Conservation (phyloP, 495 filamentous ascomycete genomes). For the Penicillium canariense region DNA sequence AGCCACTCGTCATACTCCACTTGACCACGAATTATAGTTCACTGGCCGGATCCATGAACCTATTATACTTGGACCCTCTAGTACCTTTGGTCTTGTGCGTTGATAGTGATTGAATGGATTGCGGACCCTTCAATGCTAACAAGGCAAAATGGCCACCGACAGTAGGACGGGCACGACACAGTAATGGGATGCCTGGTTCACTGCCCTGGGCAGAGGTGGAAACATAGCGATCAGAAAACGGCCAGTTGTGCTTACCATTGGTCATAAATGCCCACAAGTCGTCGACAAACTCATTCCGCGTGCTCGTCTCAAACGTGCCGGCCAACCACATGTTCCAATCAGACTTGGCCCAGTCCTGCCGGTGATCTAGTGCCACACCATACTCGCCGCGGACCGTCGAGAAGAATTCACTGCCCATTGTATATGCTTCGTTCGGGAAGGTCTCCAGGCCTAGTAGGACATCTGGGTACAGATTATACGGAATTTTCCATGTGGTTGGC, state of each 20-base stretch:
- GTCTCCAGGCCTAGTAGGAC: slow-evolving; percentile 41
- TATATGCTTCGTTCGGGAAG: slow-evolving; percentile 36
- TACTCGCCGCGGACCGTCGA: slow-evolving; percentile 36
- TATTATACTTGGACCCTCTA: background rate
- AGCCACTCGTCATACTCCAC: background rate
- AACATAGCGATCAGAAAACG: slow-evolving; percentile 48
- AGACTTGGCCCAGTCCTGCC: slow-evolving; percentile 49
- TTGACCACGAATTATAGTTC: background rate
- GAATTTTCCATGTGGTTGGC: slow-evolving; percentile 38
- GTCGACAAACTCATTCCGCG: slow-evolving; percentile 37
- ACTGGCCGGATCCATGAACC: background rate
- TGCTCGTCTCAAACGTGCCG: slow-evolving; percentile 30
- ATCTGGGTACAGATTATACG: slow-evolving; percentile 48
- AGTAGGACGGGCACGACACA: slow-evolving; percentile 54
- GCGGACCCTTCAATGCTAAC: slow-evolving; percentile 41
- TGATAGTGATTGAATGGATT: slow-evolving; percentile 25
- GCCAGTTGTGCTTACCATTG: slow-evolving; percentile 47
- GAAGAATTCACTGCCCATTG: slow-evolving; percentile 43
- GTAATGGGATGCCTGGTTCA: slow-evolving; percentile 33
- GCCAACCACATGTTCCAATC: slow-evolving; percentile 53
- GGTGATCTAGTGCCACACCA: slow-evolving; percentile 43
- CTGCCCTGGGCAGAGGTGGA: slow-evolving; percentile 37
- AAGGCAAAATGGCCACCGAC: slow-evolving; percentile 57
- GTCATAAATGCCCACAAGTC: slow-evolving; percentile 47
- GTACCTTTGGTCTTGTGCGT: background rate